phyloP scores from a whole-genome alignment of 2,329 filamentous ascomycete genomes.

The Colletotrichum cordylinicola region DNA sequence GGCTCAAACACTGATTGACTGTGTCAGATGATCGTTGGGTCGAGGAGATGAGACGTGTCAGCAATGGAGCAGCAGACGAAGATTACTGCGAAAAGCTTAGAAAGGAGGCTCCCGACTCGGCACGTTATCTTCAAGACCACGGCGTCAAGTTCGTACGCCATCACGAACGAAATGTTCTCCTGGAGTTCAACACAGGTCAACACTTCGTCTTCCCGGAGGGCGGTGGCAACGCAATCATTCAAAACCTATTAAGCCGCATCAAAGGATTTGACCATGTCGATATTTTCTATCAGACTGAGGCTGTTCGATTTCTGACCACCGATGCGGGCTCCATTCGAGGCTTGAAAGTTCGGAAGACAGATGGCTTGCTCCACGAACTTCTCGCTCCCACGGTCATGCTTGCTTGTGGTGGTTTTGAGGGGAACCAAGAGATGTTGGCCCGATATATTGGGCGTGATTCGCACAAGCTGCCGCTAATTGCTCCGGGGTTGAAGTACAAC shows the following conservation, averaged over 20 bases:
- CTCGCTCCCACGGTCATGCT: neutral
- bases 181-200: neutral
- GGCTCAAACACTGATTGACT: fast-evolving
- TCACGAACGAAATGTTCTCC: neutral
- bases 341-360: neutral
- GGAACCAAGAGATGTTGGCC: neutral
- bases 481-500: neutral
- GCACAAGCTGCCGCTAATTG: neutral
- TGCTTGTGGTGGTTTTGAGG: neutral
- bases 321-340: neutral
- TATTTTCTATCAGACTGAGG: neutral
- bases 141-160: neutral
- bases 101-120: neutral
- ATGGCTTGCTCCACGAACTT: neutral
- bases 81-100: neutral
- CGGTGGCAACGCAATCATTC: neutral
- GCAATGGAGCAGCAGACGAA: neutral
- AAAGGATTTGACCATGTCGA: neutral
- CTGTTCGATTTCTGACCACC: neutral
- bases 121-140: neutral
- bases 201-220: neutral
- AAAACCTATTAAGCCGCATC: neutral
- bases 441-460: neutral
- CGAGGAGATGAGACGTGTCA: neutral
- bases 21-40: neutral